These are phyloP conservation scores for Microbotryum intermedium DNA, from an alignment of 1,284 basidiomycete genomes.

Conservation along the genomic window DNA sequence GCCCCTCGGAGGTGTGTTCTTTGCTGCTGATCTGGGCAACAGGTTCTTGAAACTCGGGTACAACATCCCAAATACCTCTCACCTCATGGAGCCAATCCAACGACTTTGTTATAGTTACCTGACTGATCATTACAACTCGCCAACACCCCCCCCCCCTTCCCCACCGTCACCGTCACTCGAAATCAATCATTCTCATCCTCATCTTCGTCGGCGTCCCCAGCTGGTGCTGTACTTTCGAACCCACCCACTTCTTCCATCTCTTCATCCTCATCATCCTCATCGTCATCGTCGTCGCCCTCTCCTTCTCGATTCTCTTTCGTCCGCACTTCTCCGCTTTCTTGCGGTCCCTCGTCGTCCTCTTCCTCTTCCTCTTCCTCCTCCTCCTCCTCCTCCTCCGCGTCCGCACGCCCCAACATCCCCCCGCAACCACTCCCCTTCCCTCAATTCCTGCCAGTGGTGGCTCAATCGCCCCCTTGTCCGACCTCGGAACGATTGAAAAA, in stretches of 20 bases:
- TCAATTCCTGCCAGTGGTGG: not conserved
- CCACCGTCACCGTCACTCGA: not conserved
- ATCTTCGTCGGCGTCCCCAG: constrained; percentile 19
- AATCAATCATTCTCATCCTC: constrained; percentile 26
- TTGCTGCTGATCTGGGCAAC: too few relatives aligned
- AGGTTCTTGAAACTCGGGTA: too few relatives aligned
- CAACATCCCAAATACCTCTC: too few relatives aligned
- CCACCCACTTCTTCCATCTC: constrained; percentile 28
- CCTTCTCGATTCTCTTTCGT: too few relatives aligned
- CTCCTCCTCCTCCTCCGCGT: not conserved
- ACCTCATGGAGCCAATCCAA: too few relatives aligned
- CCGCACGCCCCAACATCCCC: not conserved
- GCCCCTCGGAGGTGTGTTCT: too few relatives aligned
- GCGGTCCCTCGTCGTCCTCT: constrained; percentile 8
- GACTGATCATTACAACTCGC: too few relatives aligned
- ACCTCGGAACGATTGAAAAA: constrained; percentile 74
- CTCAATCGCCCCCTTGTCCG: not conserved
- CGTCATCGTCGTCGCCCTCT: constrained; percentile 15
- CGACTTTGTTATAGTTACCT: too few relatives aligned
- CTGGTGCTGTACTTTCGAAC: not conserved
- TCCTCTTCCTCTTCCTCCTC: not conserved
- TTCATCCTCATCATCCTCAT: constrained; percentile 31
- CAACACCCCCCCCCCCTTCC: too few relatives aligned
- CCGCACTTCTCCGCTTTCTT: too few relatives aligned
- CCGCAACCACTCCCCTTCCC: not conserved